A percentile compares a stretch with the other conserved stretches of the same genome.
Evolutionary conservation across 306 rosid species (phyloP).

Genomic region (Fragaria nilgerrensis): DNA sequence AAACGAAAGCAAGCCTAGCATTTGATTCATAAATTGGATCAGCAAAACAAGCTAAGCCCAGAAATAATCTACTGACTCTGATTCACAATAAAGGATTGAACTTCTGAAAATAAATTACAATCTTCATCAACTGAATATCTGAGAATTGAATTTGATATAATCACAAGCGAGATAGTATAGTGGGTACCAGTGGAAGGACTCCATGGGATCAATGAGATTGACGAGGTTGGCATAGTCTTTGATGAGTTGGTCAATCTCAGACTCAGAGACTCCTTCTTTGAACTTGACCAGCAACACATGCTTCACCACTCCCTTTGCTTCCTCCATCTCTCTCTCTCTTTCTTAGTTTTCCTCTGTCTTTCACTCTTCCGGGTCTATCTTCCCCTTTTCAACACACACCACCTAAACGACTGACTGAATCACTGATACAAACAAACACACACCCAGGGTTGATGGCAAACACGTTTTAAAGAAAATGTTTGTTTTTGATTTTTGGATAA

Average conservation of each 20-base stretch:
- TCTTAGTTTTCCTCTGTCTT: background rate
- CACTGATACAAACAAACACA: no score
- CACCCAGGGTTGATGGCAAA: no score
- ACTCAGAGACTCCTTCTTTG: slow-evolving; percentile 51
- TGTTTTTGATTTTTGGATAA: no score
- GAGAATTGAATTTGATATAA: background rate
- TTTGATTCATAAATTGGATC: background rate
- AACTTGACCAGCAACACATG: slow-evolving; percentile 70
- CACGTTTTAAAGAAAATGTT: no score
- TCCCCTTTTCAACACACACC: background rate
- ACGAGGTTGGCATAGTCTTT: slow-evolving; percentile 72
- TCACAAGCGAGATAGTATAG: background rate
- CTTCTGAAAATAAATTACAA: background rate
- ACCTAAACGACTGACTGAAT: background rate
- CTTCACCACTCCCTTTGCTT: slow-evolving; percentile 64
- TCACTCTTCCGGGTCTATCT: background rate
- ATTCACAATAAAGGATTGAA: background rate
- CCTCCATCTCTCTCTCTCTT: slow-evolving; percentile 45
- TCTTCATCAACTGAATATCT: background rate
- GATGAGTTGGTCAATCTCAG: slow-evolving; percentile 50
- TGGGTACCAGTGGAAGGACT: slow-evolving; percentile 73
- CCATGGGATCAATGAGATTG: slow-evolving; percentile 61
- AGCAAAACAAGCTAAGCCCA: background rate
- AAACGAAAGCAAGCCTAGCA: background rate
- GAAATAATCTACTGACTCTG: background rate